Evolutionary conservation across 2,329 filamentous ascomycete species (phyloP), one percentile per base, ranked within the genome.

Genomic region (Pezicula radicicola): DNA sequence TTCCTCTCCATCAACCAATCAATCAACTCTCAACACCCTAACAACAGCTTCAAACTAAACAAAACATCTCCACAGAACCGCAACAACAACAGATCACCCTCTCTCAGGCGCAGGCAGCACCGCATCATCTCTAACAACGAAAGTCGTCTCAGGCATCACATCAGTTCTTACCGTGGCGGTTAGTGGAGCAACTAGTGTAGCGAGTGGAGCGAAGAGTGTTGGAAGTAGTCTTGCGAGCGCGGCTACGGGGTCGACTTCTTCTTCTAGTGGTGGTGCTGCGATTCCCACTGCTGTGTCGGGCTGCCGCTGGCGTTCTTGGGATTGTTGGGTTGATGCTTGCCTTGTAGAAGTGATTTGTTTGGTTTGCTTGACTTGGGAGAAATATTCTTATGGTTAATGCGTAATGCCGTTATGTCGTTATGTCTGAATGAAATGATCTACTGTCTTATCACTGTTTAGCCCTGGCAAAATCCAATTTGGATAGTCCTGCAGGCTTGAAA

Each of bases 281-380:
- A 21, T 51, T 2, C 52, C 49, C 12, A 56, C 52, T 36, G 50
- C 44, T 30, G 44, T 54, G 10, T 51, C 52, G 13, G 50, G 54
- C 50, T 30, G 52, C 50, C 3, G 49, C 49, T 36, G 54, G 56
- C 4, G 49, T 56, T 28, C 41, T 59, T 40, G 52, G 54, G 12
- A 30, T 57, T 42, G 12, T 55, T 36, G 52, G 56, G 4, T 19
- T 59, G 44, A 55, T 59, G 48, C 48, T 54, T 28, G 50, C 45
- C 5, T 48, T 59, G 52, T 56, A 35, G 25, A 12, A 18, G 37
- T 40, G 19, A 21, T 12, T 42, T 16, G 10, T 19, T 7, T 42
- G 16, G 7, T 6, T 25, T 41, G 39, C 13, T 18, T 12, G 9
- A n/a, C 8, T 19, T 19, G 15, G 18, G 16, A 21, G 40, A 15